Conservation (phyloP, 441 rosid species). For the Populus trichocarpa region DNA sequence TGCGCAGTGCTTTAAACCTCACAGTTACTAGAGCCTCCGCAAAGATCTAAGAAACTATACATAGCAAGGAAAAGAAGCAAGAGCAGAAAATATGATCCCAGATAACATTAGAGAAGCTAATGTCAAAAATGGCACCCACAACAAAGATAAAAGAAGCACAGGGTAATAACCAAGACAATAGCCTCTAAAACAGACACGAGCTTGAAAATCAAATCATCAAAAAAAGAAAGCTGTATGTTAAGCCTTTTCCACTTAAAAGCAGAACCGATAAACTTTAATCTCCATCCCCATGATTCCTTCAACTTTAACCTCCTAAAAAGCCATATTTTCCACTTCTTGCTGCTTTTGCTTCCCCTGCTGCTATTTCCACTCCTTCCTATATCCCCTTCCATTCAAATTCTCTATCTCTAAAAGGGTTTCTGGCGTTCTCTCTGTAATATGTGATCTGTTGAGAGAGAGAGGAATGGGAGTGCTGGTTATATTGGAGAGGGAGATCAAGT, state of each 20-base stretch:
- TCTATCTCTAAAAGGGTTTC: neutral
- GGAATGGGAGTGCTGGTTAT: neutral
- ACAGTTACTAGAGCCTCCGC: too few relatives aligned
- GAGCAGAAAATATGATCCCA: neutral
- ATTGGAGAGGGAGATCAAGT: neutral
- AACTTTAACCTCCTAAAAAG: constrained; percentile 31
- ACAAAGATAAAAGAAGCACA: constrained; percentile 58
- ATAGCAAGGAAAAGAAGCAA: neutral
- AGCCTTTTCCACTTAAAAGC: constrained; percentile 51
- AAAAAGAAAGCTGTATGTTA: constrained; percentile 39
- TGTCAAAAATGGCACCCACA: constrained; percentile 58
- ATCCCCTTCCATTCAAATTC: constrained; percentile 5
- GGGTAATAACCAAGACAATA: constrained; percentile 41
- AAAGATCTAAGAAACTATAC: neutral
- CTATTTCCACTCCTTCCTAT: neutral
- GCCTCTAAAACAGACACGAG: constrained; percentile 55
- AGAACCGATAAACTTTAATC: constrained; percentile 40
- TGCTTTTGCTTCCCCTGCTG: neutral
- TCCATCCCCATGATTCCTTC: constrained; percentile 35
- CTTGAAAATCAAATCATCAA: constrained; percentile 52
- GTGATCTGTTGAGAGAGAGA: neutral
- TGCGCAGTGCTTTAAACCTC: neutral
- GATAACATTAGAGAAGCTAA: neutral
- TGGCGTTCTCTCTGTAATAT: neutral
- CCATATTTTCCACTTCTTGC: constrained; percentile 28